Conservation (phyloP, 2,329 filamentous ascomycete genomes). For the Penicillium sp. region DNA sequence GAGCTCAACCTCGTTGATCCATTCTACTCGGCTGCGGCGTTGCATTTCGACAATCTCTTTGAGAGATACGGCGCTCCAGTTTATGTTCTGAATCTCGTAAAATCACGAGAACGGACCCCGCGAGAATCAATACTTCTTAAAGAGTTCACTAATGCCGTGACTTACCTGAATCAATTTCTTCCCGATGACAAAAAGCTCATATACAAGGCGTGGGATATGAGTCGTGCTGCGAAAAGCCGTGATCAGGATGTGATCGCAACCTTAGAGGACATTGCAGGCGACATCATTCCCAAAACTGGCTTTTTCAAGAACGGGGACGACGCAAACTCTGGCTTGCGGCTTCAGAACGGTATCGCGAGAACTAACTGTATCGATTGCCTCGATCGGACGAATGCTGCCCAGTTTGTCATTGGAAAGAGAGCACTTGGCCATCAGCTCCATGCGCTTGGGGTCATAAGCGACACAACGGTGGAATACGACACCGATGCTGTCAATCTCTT, state of each 20-base stretch:
- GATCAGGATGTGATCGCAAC: slow-evolving; percentile 93
- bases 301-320: slow-evolving; percentile 93
- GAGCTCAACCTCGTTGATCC: slow-evolving; percentile 93
- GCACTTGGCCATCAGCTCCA: slow-evolving; percentile 89
- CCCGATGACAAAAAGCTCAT: slow-evolving; percentile 80
- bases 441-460: slow-evolving; percentile 79
- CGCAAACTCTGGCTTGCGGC: slow-evolving; percentile 58
- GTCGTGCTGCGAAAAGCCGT: slow-evolving; percentile 82
- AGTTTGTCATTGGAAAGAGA: slow-evolving; percentile 95
- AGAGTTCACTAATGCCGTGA: slow-evolving; percentile 82
- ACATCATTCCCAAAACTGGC: slow-evolving; percentile 77
- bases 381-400: slow-evolving; percentile 93
- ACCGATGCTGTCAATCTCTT: slow-evolving; percentile 95
- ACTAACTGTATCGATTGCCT: slow-evolving; percentile 99
- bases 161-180: slow-evolving; percentile 91
- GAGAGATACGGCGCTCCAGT: slow-evolving; percentile 88
- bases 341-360: slow-evolving; percentile 88
- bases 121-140: slow-evolving; percentile 85
- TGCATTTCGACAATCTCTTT: slow-evolving; percentile 95
- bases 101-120: slow-evolving; percentile 79
- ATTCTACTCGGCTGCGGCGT: slow-evolving; percentile 85
- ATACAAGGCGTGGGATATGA: slow-evolving; percentile 98
- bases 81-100: slow-evolving; percentile 88
- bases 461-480: slow-evolving; percentile 80
- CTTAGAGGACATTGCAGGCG: slow-evolving; percentile 82